Evolutionary conservation across 768 basidiomycete genomes (phyloP), one percentile per base, ranked within the genome.

Genomic region (Russula compacta): DNA sequence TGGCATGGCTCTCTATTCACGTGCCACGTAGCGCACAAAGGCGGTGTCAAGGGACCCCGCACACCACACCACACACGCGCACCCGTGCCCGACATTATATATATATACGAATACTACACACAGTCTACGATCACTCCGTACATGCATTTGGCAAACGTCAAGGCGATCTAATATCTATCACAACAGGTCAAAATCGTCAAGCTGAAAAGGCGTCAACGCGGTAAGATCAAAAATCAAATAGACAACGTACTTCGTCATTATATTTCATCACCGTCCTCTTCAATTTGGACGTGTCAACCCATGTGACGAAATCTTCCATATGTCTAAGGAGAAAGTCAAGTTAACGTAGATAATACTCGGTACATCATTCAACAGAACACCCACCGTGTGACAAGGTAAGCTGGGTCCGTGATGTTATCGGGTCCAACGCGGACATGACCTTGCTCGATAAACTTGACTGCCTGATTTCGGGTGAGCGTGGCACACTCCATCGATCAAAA

Each of bases 231-330:
- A 32, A 36, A 51, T 29, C n/a, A 33, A 52, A 14, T 17, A 43
- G 11, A 48, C 19, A 14, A 69, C 77, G 38, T 56, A 91, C 91
- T 83, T 97, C 87, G 75, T 97, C 95, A 71, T 99, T 99, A 80
- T 99, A 99, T 61, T 79, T 75, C 89, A 94, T 87, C 74, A 98
- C 85, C 0, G 92, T 94, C 57, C 95, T 81, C 83, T 95, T 98
- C 71, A 98, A 82, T 72, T 95, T 95, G 66, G 92, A 95, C 29
- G 92, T 92, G 71, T 98, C 95, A 21, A 98, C 95, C 97, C 97
- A 99, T 39, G 97, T 99, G 48, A 98, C 92, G 74, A 95, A 99
- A 79, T 99, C 97, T 70, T 98, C 94, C 94, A 97, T 95, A 66
- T 93, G 89, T 68, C 95, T 91, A 60, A 61, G 63, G 11, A 21